These are phyloP conservation scores for Cladorrhinum samala DNA, from an alignment of 495 filamentous ascomycete species.

Conservation along the genomic window DNA sequence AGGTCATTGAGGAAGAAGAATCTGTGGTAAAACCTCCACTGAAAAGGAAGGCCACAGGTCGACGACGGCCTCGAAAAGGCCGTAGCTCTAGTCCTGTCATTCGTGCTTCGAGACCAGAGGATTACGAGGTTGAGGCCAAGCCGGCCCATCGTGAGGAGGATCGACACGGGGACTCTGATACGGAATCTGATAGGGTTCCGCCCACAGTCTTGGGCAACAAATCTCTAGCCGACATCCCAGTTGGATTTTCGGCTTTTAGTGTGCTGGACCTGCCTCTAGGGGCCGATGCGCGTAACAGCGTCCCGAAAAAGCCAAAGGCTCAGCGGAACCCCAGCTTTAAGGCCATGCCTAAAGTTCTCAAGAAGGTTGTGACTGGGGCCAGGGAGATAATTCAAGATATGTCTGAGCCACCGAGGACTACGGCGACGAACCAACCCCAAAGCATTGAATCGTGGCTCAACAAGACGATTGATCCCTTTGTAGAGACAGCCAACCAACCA, in stretches of 20 bases:
- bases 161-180: constrained; percentile 11
- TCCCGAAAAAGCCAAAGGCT: constrained; percentile 35
- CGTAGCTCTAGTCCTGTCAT: constrained; percentile 14
- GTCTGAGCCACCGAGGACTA: constrained; percentile 40
- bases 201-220: constrained; percentile 40
- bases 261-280: constrained; percentile 46
- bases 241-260: constrained; percentile 54
- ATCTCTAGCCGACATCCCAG: constrained; percentile 48
- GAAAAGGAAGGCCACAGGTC: constrained; percentile 17
- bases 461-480: constrained; percentile 57
- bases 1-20: constrained; percentile 32
- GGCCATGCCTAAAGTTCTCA: constrained; percentile 48
- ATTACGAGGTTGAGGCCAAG: constrained; percentile 5
- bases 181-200: constrained; percentile 26
- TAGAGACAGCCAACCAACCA: not conserved
- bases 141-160: not conserved
- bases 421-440: constrained; percentile 38
- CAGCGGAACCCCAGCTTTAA: constrained; percentile 43
- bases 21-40: constrained; percentile 19
- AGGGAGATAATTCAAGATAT: constrained; percentile 50
- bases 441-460: constrained; percentile 76
- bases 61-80: constrained; percentile 11
- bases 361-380: constrained; percentile 48
- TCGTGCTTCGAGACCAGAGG: not conserved
- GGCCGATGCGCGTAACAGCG: constrained; percentile 33